Conservation (phyloP, 805 yeast species). For the Kazachstania martiniae region DNA sequence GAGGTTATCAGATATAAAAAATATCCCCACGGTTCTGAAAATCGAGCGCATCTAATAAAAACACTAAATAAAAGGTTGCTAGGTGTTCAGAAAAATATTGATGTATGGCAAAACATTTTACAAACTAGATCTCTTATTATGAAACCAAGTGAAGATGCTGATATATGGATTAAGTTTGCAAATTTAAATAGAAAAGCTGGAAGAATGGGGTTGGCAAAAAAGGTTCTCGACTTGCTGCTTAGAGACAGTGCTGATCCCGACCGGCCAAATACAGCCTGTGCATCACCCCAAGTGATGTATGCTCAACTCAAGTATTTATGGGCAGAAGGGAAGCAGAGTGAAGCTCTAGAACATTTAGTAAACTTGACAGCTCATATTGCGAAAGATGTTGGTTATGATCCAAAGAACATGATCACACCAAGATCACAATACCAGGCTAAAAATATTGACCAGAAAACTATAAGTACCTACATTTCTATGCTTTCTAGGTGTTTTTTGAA, state of each 20-base stretch:
- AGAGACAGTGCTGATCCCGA: constrained; percentile 58
- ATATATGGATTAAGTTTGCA: constrained; percentile 96
- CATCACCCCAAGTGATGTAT: constrained; percentile 94
- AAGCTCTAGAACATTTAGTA: constrained; percentile 74
- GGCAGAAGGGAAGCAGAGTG: constrained; percentile 84
- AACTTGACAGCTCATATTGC: constrained; percentile 90
- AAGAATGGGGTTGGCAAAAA: constrained; percentile 83
- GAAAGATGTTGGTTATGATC: constrained; percentile 75
- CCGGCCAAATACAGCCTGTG: constrained; percentile 49
- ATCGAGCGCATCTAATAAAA: constrained; percentile 64
- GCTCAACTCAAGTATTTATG: constrained; percentile 95
- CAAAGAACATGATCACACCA: constrained; percentile 78
- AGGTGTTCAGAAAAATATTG: constrained; percentile 95
- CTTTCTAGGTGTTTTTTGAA: constrained; percentile 90
- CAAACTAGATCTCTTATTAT: constrained; percentile 89
- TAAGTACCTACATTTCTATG: constrained; percentile 71
- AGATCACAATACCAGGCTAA: constrained; percentile 60
- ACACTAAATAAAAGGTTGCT: constrained; percentile 90
- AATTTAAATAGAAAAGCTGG: constrained; percentile 92
- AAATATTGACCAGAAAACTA: constrained; percentile 33
- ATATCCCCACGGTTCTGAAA: constrained; percentile 73
- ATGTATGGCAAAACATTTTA: constrained; percentile 95
- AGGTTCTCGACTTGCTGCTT: constrained; percentile 67
- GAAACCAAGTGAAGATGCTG: constrained; percentile 92
- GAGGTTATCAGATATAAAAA: constrained; percentile 86